These are phyloP conservation scores for Dunaliella primolecta DNA, from an alignment of 139 green algal genomes.

Conservation along the genomic window DNA sequence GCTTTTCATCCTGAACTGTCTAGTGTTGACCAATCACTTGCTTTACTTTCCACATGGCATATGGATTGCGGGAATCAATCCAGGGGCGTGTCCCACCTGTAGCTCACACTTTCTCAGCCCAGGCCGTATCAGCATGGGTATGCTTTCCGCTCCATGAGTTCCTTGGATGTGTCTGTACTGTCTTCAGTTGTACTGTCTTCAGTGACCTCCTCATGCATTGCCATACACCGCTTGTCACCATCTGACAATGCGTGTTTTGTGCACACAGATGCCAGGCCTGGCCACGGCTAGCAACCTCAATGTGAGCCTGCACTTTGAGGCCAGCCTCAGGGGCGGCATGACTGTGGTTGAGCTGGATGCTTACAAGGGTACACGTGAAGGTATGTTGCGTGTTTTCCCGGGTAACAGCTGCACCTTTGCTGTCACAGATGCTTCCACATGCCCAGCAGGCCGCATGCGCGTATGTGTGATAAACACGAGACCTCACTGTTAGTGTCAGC, in stretches of 20 bases:
- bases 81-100: neutral
- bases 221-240: neutral
- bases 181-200: neutral
- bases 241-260: too few relatives aligned
- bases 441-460: too few relatives aligned
- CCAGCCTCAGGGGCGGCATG: constrained; percentile 24
- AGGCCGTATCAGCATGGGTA: too few relatives aligned
- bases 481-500: too few relatives aligned
- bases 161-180: too few relatives aligned
- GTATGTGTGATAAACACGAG: too few relatives aligned
- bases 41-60: neutral
- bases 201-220: neutral
- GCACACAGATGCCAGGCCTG: constrained; percentile 18
- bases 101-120: too few relatives aligned
- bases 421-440: too few relatives aligned
- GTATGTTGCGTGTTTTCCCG: neutral
- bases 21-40: too few relatives aligned
- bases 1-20: too few relatives aligned
- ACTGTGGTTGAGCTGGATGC: neutral
- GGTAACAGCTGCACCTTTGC: too few relatives aligned
- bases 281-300: constrained; percentile 21
- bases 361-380: neutral
- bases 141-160: too few relatives aligned
- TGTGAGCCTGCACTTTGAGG: constrained; percentile 28
- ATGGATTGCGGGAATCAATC: neutral